Evolutionary conservation across 1,284 basidiomycete species (phyloP), one percentile per base, ranked within the genome.

Genomic region (Sporisorium reilianum): DNA sequence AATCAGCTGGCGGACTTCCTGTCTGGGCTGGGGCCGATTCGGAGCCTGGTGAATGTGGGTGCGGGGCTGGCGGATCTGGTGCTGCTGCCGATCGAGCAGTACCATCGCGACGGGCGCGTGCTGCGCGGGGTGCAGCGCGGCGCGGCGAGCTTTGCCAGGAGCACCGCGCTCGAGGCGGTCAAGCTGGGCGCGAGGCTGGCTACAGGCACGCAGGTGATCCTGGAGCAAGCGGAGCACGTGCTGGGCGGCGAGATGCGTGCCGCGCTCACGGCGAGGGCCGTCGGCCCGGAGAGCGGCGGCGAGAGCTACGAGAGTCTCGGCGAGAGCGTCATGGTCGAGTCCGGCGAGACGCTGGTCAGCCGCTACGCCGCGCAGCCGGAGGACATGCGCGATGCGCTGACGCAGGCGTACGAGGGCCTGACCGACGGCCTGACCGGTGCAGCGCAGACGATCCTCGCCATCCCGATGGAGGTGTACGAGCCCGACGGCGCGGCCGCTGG

Each of bases 401-500:
- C 93, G 69, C 91, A 90, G 1, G 96, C 95, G 18, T 97, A 97
- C 85, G 89, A 88, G 80, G 94, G 93, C 77, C 85, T 99, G 77
- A 64, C 56, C 7, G 59, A 64, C n/a, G 78, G 78, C 6, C 85
- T 98, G 61, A 93, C 91, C 74, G 92, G 92, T 32, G 96, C 96
- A 4, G 97, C 96, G 14, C 96, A 99, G 86, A 99, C 97, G 0
- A 99, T 99, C 73, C 88, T 99, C 30, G 96, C 97, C 0, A 94
- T 99, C 1, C 96, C 96, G 0, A 98, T 99, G 95, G 97, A 99
- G 85, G 94, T 97, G 18, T 97, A 98, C 80, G 96, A 99, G 85
- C 88, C 92, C 64, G 92, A 62, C 5, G 28, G 36, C 1, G 38
- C 32, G 4, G 23, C 25, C 7, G 78, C 84, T 89, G 86, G 48